These are phyloP conservation scores for Scenedesmus sp. DNA, from an alignment of 163 green algal species.

Conservation along the genomic window DNA sequence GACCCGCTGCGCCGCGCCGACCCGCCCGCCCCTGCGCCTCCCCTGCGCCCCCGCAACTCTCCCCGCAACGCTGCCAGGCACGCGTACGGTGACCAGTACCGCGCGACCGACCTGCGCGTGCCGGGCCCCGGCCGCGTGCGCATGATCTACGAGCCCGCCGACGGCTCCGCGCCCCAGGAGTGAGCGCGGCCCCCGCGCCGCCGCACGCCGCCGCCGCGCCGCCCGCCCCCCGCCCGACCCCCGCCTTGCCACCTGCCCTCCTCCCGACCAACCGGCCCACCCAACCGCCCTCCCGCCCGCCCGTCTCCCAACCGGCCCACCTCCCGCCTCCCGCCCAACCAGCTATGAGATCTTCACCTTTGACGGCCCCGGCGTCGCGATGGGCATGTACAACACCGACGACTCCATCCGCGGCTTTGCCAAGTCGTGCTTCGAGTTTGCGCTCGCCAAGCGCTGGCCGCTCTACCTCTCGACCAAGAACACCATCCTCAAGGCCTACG, in stretches of 20 bases:
- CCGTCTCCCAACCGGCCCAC: not conserved
- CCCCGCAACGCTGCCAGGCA: no score
- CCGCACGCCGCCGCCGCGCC: no score
- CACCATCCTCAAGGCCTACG: constrained; percentile 98
- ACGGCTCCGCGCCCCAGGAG: constrained; percentile 54
- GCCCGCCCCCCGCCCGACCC: no score
- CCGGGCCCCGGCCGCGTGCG: constrained; percentile 84
- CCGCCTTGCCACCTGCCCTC: no score
- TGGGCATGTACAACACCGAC: constrained; percentile 99
- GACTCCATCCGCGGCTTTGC: constrained; percentile 94
- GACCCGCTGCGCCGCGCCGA: no score
- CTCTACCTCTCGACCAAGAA: constrained; percentile 99
- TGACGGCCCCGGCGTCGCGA: constrained; percentile 75
- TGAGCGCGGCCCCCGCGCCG: no score
- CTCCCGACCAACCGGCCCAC: no score
- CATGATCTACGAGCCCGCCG: constrained; percentile 77
- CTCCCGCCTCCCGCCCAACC: not conserved
- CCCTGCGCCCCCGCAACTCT: no score
- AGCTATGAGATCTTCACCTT: constrained; percentile 80
- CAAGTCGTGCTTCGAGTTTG: constrained; percentile 90
- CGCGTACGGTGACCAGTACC: constrained; percentile 98
- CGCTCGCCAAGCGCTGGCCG: constrained; percentile 84
- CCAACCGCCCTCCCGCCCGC: not conserved
- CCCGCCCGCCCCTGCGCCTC: no score
- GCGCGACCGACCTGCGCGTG: constrained; percentile 91